Evolutionary conservation across 1,284 basidiomycete genomes (phyloP), one percentile per base, ranked within the genome.

Genomic region (Cryptococcus maquisensis): DNA sequence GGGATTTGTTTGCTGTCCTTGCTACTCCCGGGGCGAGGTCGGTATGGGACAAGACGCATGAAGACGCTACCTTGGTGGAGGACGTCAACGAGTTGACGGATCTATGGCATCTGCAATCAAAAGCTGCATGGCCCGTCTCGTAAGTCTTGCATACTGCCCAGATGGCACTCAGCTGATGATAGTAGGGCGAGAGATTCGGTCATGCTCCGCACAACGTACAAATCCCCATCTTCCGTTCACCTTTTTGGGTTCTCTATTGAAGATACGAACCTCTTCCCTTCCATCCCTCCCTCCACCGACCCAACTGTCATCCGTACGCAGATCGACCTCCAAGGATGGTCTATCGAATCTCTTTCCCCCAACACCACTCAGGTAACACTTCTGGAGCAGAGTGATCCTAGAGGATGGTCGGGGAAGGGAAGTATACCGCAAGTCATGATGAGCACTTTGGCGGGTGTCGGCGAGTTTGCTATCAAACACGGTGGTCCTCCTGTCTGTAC

Each of bases 371-470:
- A 91, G 36, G 84, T 98, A 52, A 97, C 94, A 0, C 79, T 99
- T 2, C 83, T 99, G 3, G 96, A 98, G 71, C 96, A 98, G 76
- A 93, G 90, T 13, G 94, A 98, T 74, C 93, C 93, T 2, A 91
- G 96, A 70, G 93, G 94, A 47, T 97, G 95, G 95, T 86, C 91
- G 6, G 92, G 91, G 77, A 98, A 98, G 76, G 86, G 88, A 0
- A 89, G 89, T 16, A 93, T 94, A 38, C 93, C 93, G 0, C 86
- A 87, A 37, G 86, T 90, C 65, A 95, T 98, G 90, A 86, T 91
- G 71, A 82, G 83, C 36, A 82, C 86, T 2, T 78, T 97, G 1
- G 88, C 93, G 0, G 91, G 91, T 7, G 85, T 94, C 3, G 93
- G 94, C 39, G 93, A 96, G 62, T 95, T 90, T 69, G 88, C 90